These are phyloP conservation scores for Zygosaccharomyces gambellarensis DNA, from an alignment of 805 yeast species.

Conservation along the genomic window DNA sequence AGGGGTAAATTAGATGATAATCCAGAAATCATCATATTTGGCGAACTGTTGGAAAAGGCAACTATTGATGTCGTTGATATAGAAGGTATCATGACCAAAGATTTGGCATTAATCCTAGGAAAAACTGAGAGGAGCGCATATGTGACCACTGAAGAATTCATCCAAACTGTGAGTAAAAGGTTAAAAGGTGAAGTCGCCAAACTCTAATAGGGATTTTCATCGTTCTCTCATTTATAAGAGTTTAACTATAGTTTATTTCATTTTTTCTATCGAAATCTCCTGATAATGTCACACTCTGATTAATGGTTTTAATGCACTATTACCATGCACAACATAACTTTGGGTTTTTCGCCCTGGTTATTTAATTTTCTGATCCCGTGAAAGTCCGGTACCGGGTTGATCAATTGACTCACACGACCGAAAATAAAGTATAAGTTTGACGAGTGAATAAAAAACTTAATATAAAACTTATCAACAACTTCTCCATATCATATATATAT, in stretches of 20 bases:
- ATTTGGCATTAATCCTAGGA: slow-evolving; percentile 85
- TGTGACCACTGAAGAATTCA: slow-evolving; percentile 89
- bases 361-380: not conserved
- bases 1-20: slow-evolving; percentile 87
- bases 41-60: slow-evolving; percentile 71
- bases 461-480: not conserved
- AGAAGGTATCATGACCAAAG: slow-evolving; percentile 93
- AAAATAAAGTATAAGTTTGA: not conserved
- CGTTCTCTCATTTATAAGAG: not conserved
- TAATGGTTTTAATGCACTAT: not conserved
- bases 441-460: not conserved
- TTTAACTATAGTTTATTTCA: not conserved
- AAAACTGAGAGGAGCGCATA: slow-evolving; percentile 75
- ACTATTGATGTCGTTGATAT: slow-evolving; percentile 77
- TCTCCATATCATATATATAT: not conserved
- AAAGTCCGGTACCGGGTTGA: not conserved
- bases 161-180: slow-evolving; percentile 72
- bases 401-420: not conserved
- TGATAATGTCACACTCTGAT: too few relatives aligned
- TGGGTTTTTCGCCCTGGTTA: not conserved
- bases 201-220: not conserved
- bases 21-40: slow-evolving; percentile 80
- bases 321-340: not conserved
- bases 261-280: not conserved
- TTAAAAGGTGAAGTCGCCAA: slow-evolving; percentile 34